Base-by-base conservation (phyloP, 2,329 filamentous ascomycete species). In the Stemphylium beticola region DNA sequence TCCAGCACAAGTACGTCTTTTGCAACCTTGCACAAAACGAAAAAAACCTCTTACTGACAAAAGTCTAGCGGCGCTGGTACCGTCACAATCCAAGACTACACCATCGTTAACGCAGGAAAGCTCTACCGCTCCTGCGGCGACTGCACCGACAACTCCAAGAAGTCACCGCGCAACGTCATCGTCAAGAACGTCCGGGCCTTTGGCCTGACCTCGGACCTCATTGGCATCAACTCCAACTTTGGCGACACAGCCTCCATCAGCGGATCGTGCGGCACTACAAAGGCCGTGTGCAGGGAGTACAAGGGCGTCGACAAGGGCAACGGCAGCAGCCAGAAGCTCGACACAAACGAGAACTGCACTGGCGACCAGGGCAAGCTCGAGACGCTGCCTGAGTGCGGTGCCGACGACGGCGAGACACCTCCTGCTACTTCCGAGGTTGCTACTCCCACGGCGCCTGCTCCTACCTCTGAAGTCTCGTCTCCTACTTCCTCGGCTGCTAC, bases 171-270 rank as follows among this genome's bases (percentile, higher is more conserved):
- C 20, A 70, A 78, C 53, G 72, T 79, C 40, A 69, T 78, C 37
- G 71, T 81, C 24, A 64, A 76, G 60, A 77, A 77, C 52, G 64
- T 77, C 34, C 67, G 66, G n/a, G 78, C 76, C 24, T 65, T 65
- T n/a, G 62, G 70, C 40, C 72, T 79, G 33, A 77, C 75, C 43
- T 59, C 58, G 4, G 71, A 74, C 14, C 67, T 78, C 29, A 76
- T 75, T 53, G 77, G 79, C 29, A 80, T 81, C 62, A 82, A 81
- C 72, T 71, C 70, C 42, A 82, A 81, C 74, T 81, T 77, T 47
- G 79, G 78, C 17, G 78, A 81, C 58, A 77, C 76, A 1, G 78
- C 77, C 47, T 76, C 65, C 7, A 74, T 81, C 57, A 76, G 72
- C 51, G 78, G 79, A 57, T 75, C 75, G 14, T 76, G 74, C 41